Base-by-base conservation (phyloP, 768 basidiomycete species). In the Boletus sp. region DNA sequence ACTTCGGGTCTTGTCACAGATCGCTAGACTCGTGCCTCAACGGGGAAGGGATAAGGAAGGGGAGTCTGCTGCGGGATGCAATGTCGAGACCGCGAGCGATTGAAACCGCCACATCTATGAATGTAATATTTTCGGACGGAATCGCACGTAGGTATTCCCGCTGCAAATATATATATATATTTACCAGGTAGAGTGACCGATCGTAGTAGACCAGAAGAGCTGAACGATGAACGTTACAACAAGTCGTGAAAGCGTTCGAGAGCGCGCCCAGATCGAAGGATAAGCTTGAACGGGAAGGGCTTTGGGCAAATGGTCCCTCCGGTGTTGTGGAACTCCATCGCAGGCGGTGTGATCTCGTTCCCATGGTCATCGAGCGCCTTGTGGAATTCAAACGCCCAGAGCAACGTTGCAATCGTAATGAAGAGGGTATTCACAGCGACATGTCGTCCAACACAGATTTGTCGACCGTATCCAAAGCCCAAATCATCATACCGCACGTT, bases 1-100 rank as follows among this genome's bases (percentile, higher is more conserved):
- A 73, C 75, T 54, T 82, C 82, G 2, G 27, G 65, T 83, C 29
- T 70, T 84, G 54, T 70, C 73, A 25, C 68, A 69, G 44, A 55
- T 77, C 13, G 33, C 33, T 62, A 58, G 52, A 21, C 17, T 17
- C 35, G 15, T 10, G 23, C n/a, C 30, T 8, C 2, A 15, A 11
- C 5, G 5, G 7, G 19, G 19, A 44, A 50, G 7, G 14, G 14
- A 5, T 7, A 15, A 14, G 32, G n/a, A 2, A 21, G 15, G 30
- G n/a, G n/a, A 5, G 4, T 50, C 8, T 33, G 21, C 6, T 19
- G 11, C 7, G 19, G 45, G 42, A 19, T 27, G 21, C 5, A 25
- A 40, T 14, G 27, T 33, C 34, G 25, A 37, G 15, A 13, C 1
- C 1, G 15, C 8, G 30, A 48, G 17, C 1, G 8, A 19, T 15